Percentiles rank a stretch among this genome's conserved stretches.
Conservation (phyloP, 495 filamentous ascomycete genomes). For the Podospora didyma region DNA sequence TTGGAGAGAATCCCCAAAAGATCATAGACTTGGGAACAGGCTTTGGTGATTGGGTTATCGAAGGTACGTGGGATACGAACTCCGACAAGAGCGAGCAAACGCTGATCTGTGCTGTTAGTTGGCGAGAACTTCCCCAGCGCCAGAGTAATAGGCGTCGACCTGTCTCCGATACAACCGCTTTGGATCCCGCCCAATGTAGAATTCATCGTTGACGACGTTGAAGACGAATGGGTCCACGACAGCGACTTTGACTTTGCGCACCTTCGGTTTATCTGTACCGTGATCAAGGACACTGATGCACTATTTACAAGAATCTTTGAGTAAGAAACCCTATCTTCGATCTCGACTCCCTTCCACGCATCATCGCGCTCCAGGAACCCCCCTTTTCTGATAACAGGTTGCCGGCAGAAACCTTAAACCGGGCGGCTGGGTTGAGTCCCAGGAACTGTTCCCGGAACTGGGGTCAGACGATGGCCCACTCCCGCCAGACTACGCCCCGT, state of each 20-base stretch:
- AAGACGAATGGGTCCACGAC: conserved; percentile 49
- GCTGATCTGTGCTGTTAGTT: conserved; percentile 28
- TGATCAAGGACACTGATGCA: conserved; percentile 43
- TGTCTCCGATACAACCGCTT: conserved; percentile 57
- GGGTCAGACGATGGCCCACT: conserved; percentile 51
- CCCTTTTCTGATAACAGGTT: conserved; percentile 1
- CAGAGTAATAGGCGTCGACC: conserved; percentile 58
- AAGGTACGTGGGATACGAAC: conserved; percentile 42
- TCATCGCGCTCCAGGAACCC: conserved; percentile 17
- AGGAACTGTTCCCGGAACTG: conserved; percentile 50
- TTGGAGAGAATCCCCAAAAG: conserved; percentile 51
- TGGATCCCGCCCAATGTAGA: conserved; percentile 54
- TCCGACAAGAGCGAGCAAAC: no score
- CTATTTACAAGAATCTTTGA: conserved; percentile 31
- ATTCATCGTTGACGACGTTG: conserved; percentile 60
- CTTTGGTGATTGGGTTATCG: conserved; percentile 59
- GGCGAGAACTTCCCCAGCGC: conserved; percentile 52
- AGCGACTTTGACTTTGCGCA: conserved; percentile 51
- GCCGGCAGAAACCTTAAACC: conserved; percentile 51
- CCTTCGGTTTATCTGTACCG: conserved; percentile 39
- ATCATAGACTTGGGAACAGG: conserved; percentile 69
- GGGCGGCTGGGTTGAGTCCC: conserved; percentile 59
- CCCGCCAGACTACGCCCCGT: conserved; percentile 40
- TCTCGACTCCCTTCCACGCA: neutral
- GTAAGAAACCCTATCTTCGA: conserved; percentile 17